These are phyloP conservation scores for Selaginella moellendorffii DNA, from an alignment of 75 land plant genomes.

Conservation along the genomic window DNA sequence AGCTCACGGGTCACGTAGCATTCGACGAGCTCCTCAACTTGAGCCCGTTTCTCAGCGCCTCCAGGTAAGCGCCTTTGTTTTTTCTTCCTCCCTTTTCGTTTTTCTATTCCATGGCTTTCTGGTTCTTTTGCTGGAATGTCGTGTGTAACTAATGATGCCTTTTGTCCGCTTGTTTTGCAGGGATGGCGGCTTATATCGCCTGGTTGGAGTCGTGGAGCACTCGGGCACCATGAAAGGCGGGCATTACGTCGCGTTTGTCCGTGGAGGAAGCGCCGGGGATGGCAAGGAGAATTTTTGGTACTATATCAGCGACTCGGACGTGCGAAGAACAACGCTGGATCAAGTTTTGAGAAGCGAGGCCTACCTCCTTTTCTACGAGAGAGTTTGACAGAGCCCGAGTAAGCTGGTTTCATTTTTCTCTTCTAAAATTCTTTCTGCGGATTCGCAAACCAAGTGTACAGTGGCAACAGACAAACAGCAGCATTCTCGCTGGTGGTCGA, in stretches of 20 bases:
- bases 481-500: too few species aligned
- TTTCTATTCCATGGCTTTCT: not conserved
- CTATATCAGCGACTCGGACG: conserved; percentile 60
- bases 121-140: too few species aligned
- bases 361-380: conserved; percentile 80
- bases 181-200: conserved; percentile 30
- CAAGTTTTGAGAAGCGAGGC: conserved; percentile 74
- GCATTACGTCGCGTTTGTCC: conserved; percentile 89
- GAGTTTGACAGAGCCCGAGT: too few species aligned
- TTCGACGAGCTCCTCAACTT: conserved; percentile 63
- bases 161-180: conserved; percentile 12
- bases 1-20: conserved; percentile 66
- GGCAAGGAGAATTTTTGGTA: conserved; percentile 38
- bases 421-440: too few species aligned
- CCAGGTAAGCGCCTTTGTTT: not conserved
- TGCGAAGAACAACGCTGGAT: conserved; percentile 37
- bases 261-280: conserved; percentile 17
- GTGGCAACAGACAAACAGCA: too few species aligned
- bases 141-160: too few species aligned
- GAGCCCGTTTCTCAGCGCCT: conserved; percentile 24
- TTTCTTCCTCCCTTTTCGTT: not conserved
- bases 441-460: too few species aligned
- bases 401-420: too few species aligned
- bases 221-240: conserved; percentile 83
- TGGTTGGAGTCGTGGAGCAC: conserved; percentile 86